These are phyloP conservation scores for Didymella pinodella DNA, from an alignment of 2,329 filamentous ascomycete genomes.

Conservation along the genomic window DNA sequence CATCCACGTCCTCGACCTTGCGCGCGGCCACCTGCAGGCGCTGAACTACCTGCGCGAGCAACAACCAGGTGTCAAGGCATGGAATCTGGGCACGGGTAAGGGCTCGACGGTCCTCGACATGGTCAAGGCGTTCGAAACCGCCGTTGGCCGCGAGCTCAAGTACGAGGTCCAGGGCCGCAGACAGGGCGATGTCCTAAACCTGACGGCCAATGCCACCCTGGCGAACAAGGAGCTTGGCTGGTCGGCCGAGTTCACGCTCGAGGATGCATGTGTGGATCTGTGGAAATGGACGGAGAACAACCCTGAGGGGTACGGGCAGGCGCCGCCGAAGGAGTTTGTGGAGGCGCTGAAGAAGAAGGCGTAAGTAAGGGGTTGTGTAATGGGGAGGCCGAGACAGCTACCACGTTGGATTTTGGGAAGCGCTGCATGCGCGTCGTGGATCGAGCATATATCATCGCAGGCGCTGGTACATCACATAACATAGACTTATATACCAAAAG, in stretches of 20 bases:
- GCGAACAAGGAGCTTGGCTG: constrained; percentile 90
- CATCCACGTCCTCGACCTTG: constrained; percentile 93
- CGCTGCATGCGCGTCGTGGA: constrained; percentile 1
- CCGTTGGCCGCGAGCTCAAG: constrained; percentile 83
- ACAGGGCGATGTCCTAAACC: constrained; percentile 89
- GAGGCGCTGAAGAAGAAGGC: constrained; percentile 57
- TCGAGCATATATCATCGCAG: constrained; percentile 10
- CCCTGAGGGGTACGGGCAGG: constrained; percentile 90
- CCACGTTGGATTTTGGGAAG: not conserved
- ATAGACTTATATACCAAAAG: constrained; percentile 14
- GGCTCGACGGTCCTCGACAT: constrained; percentile 98
- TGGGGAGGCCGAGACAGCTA: not conserved
- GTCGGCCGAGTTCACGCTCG: constrained; percentile 89
- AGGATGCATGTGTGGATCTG: constrained; percentile 91
- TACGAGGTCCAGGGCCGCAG: constrained; percentile 87
- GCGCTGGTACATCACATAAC: constrained; percentile 11
- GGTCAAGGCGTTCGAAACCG: constrained; percentile 89
- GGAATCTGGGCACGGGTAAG: constrained; percentile 94
- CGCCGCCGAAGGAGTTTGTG: constrained; percentile 83
- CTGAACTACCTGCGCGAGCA: constrained; percentile 87
- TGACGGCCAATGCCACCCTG: constrained; percentile 87
- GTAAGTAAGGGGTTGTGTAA: not conserved
- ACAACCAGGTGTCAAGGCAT: constrained; percentile 88
- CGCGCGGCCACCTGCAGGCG: constrained; percentile 83
- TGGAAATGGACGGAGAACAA: constrained; percentile 99